phyloP scores from a whole-genome alignment of 2,329 filamentous ascomycete genomes.

The Claviceps fusiformis region DNA sequence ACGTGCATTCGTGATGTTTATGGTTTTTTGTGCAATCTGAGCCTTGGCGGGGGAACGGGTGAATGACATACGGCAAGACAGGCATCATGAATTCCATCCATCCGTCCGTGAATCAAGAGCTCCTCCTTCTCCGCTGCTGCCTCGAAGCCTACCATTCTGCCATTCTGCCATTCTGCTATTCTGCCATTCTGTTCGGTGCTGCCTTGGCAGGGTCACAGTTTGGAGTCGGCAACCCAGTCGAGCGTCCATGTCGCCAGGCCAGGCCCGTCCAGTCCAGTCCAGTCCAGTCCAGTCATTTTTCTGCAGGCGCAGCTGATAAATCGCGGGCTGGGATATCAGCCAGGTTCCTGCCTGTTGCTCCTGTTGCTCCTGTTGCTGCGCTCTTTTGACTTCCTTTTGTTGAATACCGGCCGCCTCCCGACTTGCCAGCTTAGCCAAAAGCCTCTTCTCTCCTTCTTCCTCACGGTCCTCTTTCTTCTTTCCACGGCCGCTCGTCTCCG shows the following conservation, averaged over 20 bases:
- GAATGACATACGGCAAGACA: background rate
- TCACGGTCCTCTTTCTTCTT: background rate
- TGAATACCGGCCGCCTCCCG: background rate
- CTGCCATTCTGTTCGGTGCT: background rate
- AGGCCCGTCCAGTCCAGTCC: background rate
- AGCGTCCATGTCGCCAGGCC: background rate
- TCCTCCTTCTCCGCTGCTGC: background rate
- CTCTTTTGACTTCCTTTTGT: conserved; percentile 1
- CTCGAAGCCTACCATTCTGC: background rate
- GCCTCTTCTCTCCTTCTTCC: background rate
- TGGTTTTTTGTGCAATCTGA: background rate
- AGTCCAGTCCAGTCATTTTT: conserved; percentile 2
- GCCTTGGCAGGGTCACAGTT: conserved; percentile 1
- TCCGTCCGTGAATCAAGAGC: background rate
- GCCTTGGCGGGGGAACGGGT: too few relatives aligned
- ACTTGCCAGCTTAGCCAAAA: conserved; percentile 1
- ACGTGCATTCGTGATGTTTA: background rate
- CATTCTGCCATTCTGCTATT: too few relatives aligned
- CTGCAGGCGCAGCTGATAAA: conserved; percentile 16
- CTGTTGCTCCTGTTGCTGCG: background rate
- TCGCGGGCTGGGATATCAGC: conserved; percentile 11
- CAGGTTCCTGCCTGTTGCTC: background rate
- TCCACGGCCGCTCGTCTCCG: background rate
- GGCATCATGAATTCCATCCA: background rate
- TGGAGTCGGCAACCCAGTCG: conserved; percentile 2